These are phyloP conservation scores for Clathrospora elynae DNA, from an alignment of 2,329 filamentous ascomycete genomes.

Conservation along the genomic window DNA sequence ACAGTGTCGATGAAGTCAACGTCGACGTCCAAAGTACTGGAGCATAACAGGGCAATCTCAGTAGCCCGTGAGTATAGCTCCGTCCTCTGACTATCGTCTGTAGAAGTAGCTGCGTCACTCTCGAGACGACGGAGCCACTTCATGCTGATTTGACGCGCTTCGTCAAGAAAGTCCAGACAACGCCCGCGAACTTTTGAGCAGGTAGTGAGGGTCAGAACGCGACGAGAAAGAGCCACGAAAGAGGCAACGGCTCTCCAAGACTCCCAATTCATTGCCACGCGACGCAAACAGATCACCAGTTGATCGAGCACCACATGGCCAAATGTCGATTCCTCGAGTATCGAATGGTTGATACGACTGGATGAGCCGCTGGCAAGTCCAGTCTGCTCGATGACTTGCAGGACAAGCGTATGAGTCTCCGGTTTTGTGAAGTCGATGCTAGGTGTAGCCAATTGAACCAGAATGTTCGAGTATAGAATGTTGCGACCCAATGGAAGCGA, in stretches of 20 bases:
- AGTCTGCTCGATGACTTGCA: slow-evolving; percentile 58
- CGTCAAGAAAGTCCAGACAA: slow-evolving; percentile 41
- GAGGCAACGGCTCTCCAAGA: slow-evolving; percentile 48
- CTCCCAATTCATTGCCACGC: slow-evolving; percentile 36
- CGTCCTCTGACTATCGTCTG: slow-evolving; percentile 30
- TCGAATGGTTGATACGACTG: slow-evolving; percentile 44
- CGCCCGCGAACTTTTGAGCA: slow-evolving; percentile 17
- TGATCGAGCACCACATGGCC: slow-evolving; percentile 14
- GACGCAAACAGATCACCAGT: slow-evolving; percentile 11
- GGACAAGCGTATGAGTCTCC: slow-evolving; percentile 55
- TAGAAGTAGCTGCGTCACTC: slow-evolving; percentile 23
- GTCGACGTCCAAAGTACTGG: slow-evolving; percentile 55
- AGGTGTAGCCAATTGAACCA: slow-evolving; percentile 46
- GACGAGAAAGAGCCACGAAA: slow-evolving; percentile 49
- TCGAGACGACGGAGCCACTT: slow-evolving; percentile 49
- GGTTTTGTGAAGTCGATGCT: slow-evolving; percentile 49
- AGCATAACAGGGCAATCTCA: slow-evolving; percentile 51
- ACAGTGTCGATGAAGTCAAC: slow-evolving; percentile 27
- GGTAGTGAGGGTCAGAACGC: slow-evolving; percentile 51
- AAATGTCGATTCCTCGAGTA: slow-evolving; percentile 46
- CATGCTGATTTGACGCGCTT: slow-evolving; percentile 43
- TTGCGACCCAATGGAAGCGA: slow-evolving; percentile 54
- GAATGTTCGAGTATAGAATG: slow-evolving; percentile 31
- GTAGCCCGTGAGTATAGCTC: slow-evolving; percentile 42
- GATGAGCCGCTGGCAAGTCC: slow-evolving; percentile 43